Evolutionary conservation across 2,329 filamentous ascomycete genomes (phyloP).

Genomic region (Microcyclospora pomicola): DNA sequence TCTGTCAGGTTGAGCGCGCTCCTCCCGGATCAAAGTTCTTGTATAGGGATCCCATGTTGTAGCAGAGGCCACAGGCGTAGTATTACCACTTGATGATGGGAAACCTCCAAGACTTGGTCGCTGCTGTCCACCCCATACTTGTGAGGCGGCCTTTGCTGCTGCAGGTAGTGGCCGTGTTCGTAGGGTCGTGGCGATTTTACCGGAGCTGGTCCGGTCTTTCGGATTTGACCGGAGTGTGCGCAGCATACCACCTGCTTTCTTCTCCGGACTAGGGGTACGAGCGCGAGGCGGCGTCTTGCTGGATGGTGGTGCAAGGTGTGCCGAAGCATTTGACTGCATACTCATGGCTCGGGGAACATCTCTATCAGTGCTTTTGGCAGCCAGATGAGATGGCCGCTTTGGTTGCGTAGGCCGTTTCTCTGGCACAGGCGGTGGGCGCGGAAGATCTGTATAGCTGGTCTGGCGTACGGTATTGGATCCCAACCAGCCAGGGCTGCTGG

Average conservation of each 20-base stretch:
- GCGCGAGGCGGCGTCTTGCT: constrained; percentile 22
- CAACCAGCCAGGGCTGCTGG: constrained; percentile 46
- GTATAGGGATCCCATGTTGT: constrained; percentile 23
- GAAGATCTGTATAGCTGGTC: constrained; percentile 66
- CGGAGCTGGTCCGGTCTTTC: constrained; percentile 21
- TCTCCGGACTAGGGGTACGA: constrained; percentile 48
- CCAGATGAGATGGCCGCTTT: constrained; percentile 34
- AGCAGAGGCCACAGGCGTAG: too few species aligned
- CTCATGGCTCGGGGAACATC: constrained; percentile 15
- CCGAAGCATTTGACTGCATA: constrained; percentile 9
- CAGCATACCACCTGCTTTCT: constrained; percentile 41
- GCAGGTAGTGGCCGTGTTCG: constrained; percentile 36
- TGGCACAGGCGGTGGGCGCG: constrained; percentile 36
- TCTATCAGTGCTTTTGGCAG: constrained; percentile 33
- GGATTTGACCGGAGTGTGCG: constrained; percentile 19
- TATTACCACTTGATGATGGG: too few species aligned
- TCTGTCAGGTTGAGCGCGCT: constrained; percentile 5
- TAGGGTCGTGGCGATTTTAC: constrained; percentile 31
- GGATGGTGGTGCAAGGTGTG: constrained; percentile 11
- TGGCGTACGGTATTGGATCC: constrained; percentile 72
- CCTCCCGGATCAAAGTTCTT: constrained; percentile 14
- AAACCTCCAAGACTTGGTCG: constrained; percentile 8
- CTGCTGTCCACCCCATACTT: constrained; percentile 40
- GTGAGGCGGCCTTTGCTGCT: constrained; percentile 48
- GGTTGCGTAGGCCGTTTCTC: constrained; percentile 12